Evolutionary conservation across 176 grass and related monocot species (phyloP), one percentile per base, ranked within the genome.

Genomic region (Oryza meridionalis): DNA sequence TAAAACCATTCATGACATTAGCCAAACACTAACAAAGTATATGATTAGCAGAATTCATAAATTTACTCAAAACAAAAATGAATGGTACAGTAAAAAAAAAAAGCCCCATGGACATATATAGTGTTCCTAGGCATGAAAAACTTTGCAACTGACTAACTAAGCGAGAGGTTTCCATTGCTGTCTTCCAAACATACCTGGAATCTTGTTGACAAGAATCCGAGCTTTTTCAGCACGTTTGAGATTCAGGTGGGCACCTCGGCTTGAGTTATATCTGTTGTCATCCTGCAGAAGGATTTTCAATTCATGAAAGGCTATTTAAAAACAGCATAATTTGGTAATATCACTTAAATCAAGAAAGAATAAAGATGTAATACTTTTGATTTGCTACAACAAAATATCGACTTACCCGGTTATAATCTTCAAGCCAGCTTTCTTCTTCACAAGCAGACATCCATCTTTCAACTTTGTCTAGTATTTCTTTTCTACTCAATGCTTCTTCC

Each of bases 201-300:
- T 96, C 86, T 99, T 99, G 71, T 94, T 96, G 77, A 96, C 93
- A 59, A 99, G 87, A 91, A 96, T 67, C 21, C 97, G 97, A 82
- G 91, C 97, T 87, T 99, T 99, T 92, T 99, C 97, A 61, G 97
- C 97, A 81, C 97, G 97, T 55, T 99, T 99, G 78, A 99, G 91
- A 81, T 92, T 96, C 59, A 99, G 84, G 49, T 99, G 97, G 29
- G 97, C 97, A 79, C 97, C 97, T 58, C 97, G 86, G 91, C 91
- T 99, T 49, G 97, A 99, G 91, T 90, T 99, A 91, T 99, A 99
- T 82, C 97, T 96, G 75, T 96, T 99, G 55, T 99, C 91, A 88
- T 99, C 97, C 97, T 99, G 90, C 46, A 91, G 67, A 75, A 77
- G 9, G 7, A 49, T 73, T 77, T 58, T 69, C 61, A 43, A 42